Conservation (phyloP, 2,329 filamentous ascomycete genomes). For the Fonsecaea erecta region DNA sequence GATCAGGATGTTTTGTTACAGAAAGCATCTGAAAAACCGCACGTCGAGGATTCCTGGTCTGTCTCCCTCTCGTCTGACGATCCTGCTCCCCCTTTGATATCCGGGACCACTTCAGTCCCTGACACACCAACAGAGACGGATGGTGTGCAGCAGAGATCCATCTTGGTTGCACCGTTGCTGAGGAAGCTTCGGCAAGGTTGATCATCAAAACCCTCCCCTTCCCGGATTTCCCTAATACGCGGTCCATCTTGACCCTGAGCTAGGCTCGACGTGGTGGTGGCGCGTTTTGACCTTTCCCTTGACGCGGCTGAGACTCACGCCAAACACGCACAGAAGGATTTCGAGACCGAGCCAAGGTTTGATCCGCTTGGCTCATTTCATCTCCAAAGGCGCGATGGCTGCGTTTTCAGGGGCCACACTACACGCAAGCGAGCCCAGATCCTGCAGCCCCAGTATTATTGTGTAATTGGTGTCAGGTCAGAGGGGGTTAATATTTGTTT, state of each 20-base stretch:
- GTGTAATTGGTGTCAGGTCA: not conserved
- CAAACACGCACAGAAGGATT: conserved; percentile 15
- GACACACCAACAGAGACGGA: conserved; percentile 10
- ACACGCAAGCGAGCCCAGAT: not conserved
- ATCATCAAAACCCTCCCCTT: not conserved
- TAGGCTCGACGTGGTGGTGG: conserved; percentile 8
- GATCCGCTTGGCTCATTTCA: conserved; percentile 20
- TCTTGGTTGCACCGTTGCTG: conserved; percentile 6
- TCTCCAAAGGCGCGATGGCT: conserved; percentile 8
- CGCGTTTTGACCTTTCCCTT: conserved; percentile 2
- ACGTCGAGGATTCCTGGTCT: not conserved
- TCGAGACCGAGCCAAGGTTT: conserved; percentile 8
- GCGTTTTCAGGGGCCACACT: conserved; percentile 13
- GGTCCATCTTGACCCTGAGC: not conserved
- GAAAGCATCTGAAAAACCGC: not conserved
- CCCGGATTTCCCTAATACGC: not conserved
- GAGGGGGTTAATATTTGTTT: not conserved
- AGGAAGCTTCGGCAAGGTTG: conserved; percentile 1
- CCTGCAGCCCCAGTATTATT: not conserved
- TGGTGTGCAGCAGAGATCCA: conserved; percentile 24
- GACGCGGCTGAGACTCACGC: conserved; percentile 9
- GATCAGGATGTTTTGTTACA: not conserved
- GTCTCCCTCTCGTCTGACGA: conserved; percentile 5
- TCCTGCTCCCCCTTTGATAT: conserved; percentile 11
- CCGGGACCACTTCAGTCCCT: conserved; percentile 7